Percentiles rank a stretch among this genome's conserved stretches.
Evolutionary conservation across 1,284 basidiomycete genomes (phyloP).

Genomic region (Pisolithus thermaeus): DNA sequence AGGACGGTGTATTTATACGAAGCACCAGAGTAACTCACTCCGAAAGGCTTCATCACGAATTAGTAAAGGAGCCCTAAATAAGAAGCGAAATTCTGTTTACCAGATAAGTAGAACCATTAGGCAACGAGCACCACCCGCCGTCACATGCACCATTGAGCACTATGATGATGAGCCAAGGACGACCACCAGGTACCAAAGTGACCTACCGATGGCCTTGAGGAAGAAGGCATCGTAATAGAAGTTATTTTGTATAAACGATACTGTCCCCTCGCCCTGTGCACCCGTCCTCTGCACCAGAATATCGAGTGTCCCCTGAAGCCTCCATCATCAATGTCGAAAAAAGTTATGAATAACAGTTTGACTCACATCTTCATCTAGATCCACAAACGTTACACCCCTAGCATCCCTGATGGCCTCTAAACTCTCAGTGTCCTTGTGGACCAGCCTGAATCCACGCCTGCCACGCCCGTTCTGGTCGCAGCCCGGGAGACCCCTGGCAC

Average conservation of each 20-base stretch:
- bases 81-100: slow-evolving; percentile 45
- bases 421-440: slow-evolving; percentile 55
- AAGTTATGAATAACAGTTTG: not conserved
- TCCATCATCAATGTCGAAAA: slow-evolving; percentile 1
- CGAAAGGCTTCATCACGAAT: slow-evolving; percentile 65
- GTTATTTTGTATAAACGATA: slow-evolving; percentile 93
- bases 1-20: slow-evolving; percentile 97
- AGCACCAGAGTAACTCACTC: slow-evolving; percentile 90
- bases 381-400: slow-evolving; percentile 75
- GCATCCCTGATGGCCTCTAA: slow-evolving; percentile 75
- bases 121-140: slow-evolving; percentile 65
- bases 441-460: slow-evolving; percentile 57
- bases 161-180: slow-evolving; percentile 25
- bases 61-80: not conserved
- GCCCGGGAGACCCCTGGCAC: slow-evolving; percentile 50
- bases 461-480: slow-evolving; percentile 44
- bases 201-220: slow-evolving; percentile 86
- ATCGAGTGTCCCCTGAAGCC: slow-evolving; percentile 81
- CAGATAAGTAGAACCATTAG: slow-evolving; percentile 64
- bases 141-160: slow-evolving; percentile 92
- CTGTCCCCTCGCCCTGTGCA: slow-evolving; percentile 51
- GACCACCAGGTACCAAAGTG: not conserved
- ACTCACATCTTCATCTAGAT: slow-evolving; percentile 93
- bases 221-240: slow-evolving; percentile 99
- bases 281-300: slow-evolving; percentile 86